These are phyloP conservation scores for Punica granatum DNA, from an alignment of 345 rosid species.

Conservation along the genomic window DNA sequence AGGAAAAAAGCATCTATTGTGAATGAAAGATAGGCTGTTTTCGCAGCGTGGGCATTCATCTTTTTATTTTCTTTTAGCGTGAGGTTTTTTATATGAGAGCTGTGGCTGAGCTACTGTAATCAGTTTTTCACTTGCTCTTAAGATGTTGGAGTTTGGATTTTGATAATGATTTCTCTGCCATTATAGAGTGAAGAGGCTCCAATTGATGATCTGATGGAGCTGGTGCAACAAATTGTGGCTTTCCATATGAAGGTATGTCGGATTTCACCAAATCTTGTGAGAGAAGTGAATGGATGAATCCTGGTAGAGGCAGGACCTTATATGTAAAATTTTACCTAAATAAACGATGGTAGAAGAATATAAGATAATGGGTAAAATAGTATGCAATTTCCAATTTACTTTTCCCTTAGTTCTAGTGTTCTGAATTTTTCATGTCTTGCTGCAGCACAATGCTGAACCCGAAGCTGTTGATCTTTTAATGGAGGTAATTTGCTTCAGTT, in stretches of 20 bases:
- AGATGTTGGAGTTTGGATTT: neutral
- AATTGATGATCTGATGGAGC: constrained; percentile 65
- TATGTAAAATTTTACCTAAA: neutral
- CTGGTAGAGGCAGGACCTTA: neutral
- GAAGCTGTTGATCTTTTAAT: constrained; percentile 96
- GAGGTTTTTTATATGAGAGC: neutral
- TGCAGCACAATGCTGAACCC: constrained; percentile 96
- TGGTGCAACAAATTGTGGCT: constrained; percentile 81
- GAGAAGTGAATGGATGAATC: neutral
- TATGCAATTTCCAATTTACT: too few species aligned
- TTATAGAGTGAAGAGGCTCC: constrained; percentile 55
- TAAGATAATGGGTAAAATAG: too few species aligned
- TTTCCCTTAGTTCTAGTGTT: neutral
- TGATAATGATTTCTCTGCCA: constrained; percentile 5
- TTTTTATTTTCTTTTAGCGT: neutral
- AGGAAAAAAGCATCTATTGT: neutral
- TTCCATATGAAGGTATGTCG: constrained; percentile 82
- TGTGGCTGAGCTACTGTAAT: neutral
- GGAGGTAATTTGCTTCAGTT: constrained; percentile 39
- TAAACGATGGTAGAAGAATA: too few species aligned
- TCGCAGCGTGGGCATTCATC: neutral
- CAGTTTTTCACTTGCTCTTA: neutral
- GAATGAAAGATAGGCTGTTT: neutral
- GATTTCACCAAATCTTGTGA: neutral
- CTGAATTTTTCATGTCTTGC: constrained; percentile 10